A percentile compares a stretch with the other conserved stretches of the same genome.
Conservation (phyloP, 345 rosid genomes). For the Lepidium africanum region DNA sequence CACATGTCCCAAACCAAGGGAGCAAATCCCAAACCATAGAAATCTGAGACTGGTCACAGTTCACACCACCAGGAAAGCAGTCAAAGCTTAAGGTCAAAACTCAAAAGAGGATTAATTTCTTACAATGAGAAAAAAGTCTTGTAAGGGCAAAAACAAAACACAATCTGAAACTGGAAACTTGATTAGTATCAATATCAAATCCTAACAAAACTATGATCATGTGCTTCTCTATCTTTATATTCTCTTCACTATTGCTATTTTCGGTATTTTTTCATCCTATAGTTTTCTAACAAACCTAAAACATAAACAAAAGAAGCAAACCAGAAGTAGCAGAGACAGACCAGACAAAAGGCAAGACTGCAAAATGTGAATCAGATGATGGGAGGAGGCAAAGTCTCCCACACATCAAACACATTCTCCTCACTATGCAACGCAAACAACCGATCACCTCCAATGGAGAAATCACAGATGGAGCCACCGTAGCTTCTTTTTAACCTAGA, state of each 20-base stretch:
- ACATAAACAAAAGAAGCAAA: background rate
- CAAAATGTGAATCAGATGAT: slow-evolving; percentile 35
- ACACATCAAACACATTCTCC: slow-evolving; percentile 87
- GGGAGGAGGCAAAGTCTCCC: slow-evolving; percentile 86
- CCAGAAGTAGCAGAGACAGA: background rate
- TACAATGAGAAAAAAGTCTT: background rate
- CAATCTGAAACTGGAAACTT: background rate
- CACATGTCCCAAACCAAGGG: background rate
- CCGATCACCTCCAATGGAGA: slow-evolving; percentile 83
- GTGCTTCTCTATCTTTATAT: background rate
- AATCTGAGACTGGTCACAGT: background rate
- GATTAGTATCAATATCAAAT: background rate
- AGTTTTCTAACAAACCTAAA: background rate
- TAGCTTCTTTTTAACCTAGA: slow-evolving; percentile 68
- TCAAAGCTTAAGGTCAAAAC: background rate
- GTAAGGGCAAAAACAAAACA: background rate
- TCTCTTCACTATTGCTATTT: slow-evolving; percentile 3
- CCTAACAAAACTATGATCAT: background rate
- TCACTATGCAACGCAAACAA: slow-evolving; percentile 90
- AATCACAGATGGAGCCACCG: slow-evolving; percentile 90
- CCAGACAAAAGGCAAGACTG: background rate
- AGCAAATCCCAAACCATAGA: slow-evolving; percentile 2
- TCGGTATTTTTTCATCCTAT: background rate
- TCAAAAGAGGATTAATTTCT: background rate
- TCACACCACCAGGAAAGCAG: slow-evolving; percentile 4